These are phyloP conservation scores for Claviceps paspali DNA, from an alignment of 2,329 filamentous ascomycete species.

Conservation along the genomic window DNA sequence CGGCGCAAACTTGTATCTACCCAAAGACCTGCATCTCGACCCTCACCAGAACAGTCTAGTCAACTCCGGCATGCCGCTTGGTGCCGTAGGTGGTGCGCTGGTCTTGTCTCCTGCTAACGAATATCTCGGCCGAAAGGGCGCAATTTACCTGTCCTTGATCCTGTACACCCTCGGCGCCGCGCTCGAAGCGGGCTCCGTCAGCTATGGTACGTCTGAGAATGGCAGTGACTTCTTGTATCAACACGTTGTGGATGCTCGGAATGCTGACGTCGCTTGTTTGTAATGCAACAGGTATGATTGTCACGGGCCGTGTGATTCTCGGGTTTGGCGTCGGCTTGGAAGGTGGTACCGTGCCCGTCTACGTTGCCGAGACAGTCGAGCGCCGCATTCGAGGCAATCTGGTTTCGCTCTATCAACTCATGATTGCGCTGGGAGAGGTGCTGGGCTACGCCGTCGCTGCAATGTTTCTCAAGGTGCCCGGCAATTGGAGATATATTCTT, in stretches of 20 bases:
- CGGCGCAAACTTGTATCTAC: conserved; percentile 54
- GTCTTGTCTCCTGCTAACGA: conserved; percentile 54
- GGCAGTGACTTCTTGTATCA: too few relatives aligned
- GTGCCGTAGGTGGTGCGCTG: conserved; percentile 54
- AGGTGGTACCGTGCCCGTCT: conserved; percentile 59
- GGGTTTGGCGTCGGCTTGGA: conserved; percentile 58
- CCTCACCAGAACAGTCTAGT: conserved; percentile 47
- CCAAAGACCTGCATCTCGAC: conserved; percentile 38
- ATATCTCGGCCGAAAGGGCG: conserved; percentile 48
- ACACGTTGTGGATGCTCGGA: too few relatives aligned
- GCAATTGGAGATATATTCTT: conserved; percentile 61
- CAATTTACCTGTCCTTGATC: conserved; percentile 54
- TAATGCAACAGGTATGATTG: conserved; percentile 49
- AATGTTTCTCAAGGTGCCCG: conserved; percentile 53
- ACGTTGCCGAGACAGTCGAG: conserved; percentile 59
- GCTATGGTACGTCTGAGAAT: conserved; percentile 31
- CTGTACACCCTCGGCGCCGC: conserved; percentile 57
- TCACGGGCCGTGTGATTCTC: conserved; percentile 51
- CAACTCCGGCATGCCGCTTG: conserved; percentile 56
- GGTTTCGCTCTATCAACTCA: conserved; percentile 61
- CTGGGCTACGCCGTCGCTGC: conserved; percentile 58
- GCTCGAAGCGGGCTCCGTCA: conserved; percentile 50
- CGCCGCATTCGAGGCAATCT: conserved; percentile 53
- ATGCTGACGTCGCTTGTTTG: too few relatives aligned
- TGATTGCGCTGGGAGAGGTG: conserved; percentile 61